Evolutionary conservation across 2,329 filamentous ascomycete genomes (phyloP), one percentile per base, ranked within the genome.

Genomic region (Trichoderma simmonsii): DNA sequence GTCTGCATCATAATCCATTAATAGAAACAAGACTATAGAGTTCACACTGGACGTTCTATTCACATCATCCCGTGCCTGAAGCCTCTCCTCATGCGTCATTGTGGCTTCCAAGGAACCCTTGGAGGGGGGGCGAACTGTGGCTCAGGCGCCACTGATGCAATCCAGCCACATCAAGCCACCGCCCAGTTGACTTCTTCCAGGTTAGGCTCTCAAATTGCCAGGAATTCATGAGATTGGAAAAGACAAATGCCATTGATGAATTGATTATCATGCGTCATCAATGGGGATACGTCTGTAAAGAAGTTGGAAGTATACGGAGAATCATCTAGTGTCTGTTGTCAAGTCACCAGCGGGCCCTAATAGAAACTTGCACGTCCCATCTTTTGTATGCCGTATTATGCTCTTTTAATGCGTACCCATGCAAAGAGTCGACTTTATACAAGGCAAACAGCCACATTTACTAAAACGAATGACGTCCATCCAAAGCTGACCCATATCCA

Each of bases 61-160:
- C 63, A 7, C 28, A 51, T 48, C 21, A 65, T 54, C 39, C 32
- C 32, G 62, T 51, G 3, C 48, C 48, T 56, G 63, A 66, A 28
- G 56, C 59, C 21, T 15, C 39, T 34, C 56, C 36, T 61, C 66
- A 51, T 61, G 66, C 66, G 56, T 61, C 66, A 61, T 34, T 69
- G 66, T 69, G 65, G 65, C 65, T 69, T n/a, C 39, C 39, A n/a
- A n/a, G 39, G 39, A 43, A 43, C 32, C n/a, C 32, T 39, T 12
- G 26, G 15, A 28, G 34, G n/a, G n/a, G n/a, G 6, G 9, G 7
- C n/a, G 51, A 43, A 36, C 32, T 51, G 56, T 69, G 56, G 66
- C 66, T 30, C 67, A 21, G 3, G 34, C 66, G 66, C 56, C 66
- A 60, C 54, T 6, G 8, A 43, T 1, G 32, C 11, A 39, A 30